Base-by-base conservation (phyloP, 2,329 filamentous ascomycete species). In the Aureobasidium musti region DNA sequence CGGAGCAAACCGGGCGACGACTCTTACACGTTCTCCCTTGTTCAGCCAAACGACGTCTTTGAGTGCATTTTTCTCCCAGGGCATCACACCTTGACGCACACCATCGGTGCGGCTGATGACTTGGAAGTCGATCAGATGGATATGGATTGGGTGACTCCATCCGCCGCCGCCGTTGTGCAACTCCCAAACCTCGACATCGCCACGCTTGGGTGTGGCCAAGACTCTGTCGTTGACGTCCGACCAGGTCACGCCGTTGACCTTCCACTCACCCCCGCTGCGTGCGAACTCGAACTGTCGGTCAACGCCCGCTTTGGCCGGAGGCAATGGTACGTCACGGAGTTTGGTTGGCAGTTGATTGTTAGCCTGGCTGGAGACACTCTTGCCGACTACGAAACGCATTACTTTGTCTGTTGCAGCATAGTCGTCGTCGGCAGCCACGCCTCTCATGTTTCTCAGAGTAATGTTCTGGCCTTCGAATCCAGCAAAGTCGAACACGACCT, bases 401-500 rank as follows among this genome's bases (percentile, higher is more conserved):
- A 84, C 78, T 67, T 81, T 79, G 73, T 83, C 78, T 2, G 82
- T 87, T 67, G 81, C 79, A 1, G 77, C 73, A 71, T 81, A 87
- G 70, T 86, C 83, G 19, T 77, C 73, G 67, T 83, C 82, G 5
- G 77, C 65, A 71, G 71, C 70, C 4, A 45, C 19, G 5, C n/a
- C 19, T n/a, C 17, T 13, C 13, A 8, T 45, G n/a, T 45, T 45
- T 19, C 49, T 53, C 17, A 67, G 19, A 3, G 61, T 73, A 5
- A 45, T 21, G 68, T 82, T 84, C 72, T 84, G 76, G 41, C 82
- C 82, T 1, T 76, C 76, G 68, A 77, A 83, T 3, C 72, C 68
- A 17, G 80, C 73, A 70, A 87, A 87, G 74, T 87, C 84, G 65
- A 87, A 74, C 21, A 87, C 77, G 26, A 87, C 76, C 69, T 87